Evolutionary conservation across 495 filamentous ascomycete species (phyloP), one percentile per base, ranked within the genome.

Genomic region (Xylaria longipes): DNA sequence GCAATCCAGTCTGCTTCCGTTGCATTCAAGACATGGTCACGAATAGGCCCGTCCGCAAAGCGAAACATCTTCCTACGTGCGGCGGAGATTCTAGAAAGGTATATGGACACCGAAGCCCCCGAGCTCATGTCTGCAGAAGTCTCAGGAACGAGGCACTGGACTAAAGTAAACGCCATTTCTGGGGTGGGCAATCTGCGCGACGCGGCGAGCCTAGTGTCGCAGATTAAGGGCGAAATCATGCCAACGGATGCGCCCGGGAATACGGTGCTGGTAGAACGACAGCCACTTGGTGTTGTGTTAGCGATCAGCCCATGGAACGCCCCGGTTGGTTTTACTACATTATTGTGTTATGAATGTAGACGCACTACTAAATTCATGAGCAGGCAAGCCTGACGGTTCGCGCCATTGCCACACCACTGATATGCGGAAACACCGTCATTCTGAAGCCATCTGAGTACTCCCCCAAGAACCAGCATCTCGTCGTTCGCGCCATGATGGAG

Each of bases 361-460:
- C 90, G 89, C 70, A 87, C 85, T 1, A 87, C 88, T 39, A 84
- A 83, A 84, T 79, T 80, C 86, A 85, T 71, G 82, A 82, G 0
- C 84, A 88, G 68, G 86, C 82, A 48, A 87, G 90, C 63, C 84
- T 93, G 20, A 88, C 88, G 11, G 81, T 86, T 11, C 88, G 90
- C 61, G 84, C 91, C 1, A 79, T 92, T 46, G 81, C 87, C 22
- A 89, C 85, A 56, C 89, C 93, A 4, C 80, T 96, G 41, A 92
- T 92, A 20, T 89, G 88, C 4, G 92, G 93, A n/a, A 94, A 94
- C 77, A 94, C 92, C 1, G 85, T 88, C 31, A 86, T 96, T 22
- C 80, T 95, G 12, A 96, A 95, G 79, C 91, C 91, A 20, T 89
- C 90, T 2, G 93, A 95, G 74, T 83, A 90, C 67, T 90, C 89